Evolutionary conservation across 495 filamentous ascomycete genomes (phyloP).

Genomic region (Xylaria curta): DNA sequence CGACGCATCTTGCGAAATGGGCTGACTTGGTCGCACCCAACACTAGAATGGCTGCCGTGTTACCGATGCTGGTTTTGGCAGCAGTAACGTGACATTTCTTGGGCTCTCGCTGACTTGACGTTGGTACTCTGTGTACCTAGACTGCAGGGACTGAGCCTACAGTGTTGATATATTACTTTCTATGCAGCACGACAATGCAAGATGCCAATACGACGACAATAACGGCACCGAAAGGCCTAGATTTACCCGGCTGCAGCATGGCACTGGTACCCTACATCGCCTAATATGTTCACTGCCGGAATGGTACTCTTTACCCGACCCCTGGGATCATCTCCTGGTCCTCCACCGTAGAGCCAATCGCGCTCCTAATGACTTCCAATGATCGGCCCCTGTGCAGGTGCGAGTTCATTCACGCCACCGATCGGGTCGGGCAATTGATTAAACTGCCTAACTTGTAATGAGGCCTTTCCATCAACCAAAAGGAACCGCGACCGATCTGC

Average conservation of each 20-base stretch:
- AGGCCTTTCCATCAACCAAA: background rate
- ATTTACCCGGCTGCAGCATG: conserved; percentile 22
- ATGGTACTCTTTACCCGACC: background rate
- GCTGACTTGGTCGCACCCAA: background rate
- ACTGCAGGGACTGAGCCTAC: conserved; percentile 2
- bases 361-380: conserved; percentile 8
- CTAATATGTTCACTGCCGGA: background rate
- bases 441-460: background rate
- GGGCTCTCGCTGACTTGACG: background rate
- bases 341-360: background rate
- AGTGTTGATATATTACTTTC: conserved; percentile 21
- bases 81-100: conserved; percentile 27
- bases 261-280: conserved; percentile 6
- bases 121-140: background rate
- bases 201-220: conserved; percentile 3
- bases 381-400: background rate
- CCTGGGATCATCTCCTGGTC: background rate
- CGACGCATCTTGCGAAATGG: background rate
- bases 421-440: background rate
- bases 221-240: conserved; percentile 8
- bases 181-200: conserved; percentile 15
- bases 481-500: background rate
- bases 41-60: background rate
- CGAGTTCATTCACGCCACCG: background rate
- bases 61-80: background rate